These are phyloP conservation scores for Solanum paucissectum DNA, from an alignment of 257 asterid genomes.

Conservation along the genomic window DNA sequence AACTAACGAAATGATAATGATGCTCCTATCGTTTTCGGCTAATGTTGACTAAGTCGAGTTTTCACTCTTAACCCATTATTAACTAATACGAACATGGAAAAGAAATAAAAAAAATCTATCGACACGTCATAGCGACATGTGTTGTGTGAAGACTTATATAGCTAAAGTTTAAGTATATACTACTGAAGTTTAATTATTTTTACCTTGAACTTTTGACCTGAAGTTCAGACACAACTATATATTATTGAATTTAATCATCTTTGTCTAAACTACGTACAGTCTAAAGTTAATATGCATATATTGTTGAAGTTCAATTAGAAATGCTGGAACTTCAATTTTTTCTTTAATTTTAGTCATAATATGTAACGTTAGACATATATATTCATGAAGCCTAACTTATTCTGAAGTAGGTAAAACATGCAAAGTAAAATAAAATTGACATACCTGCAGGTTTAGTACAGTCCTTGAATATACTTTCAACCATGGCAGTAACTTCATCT, in stretches of 20 bases:
- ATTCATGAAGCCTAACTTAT: background rate
- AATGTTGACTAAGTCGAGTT: background rate
- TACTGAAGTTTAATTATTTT: background rate
- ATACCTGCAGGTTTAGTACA: conserved; percentile 12
- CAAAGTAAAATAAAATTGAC: background rate
- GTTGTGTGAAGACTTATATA: background rate
- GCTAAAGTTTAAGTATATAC: background rate
- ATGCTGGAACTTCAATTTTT: too few relatives aligned
- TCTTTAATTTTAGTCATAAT: background rate
- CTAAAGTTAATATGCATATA: too few relatives aligned
- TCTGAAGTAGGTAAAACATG: background rate
- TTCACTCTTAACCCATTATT: background rate
- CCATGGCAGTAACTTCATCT: conserved; percentile 79
- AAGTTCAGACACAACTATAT: background rate
- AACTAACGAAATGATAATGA: background rate
- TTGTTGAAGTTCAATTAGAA: background rate
- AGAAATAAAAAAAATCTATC: background rate
- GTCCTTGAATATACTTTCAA: conserved; percentile 49
- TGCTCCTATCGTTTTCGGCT: background rate
- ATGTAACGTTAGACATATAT: background rate
- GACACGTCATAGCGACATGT: background rate
- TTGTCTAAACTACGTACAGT: too few relatives aligned
- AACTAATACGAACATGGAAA: background rate
- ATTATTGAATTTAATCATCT: background rate
- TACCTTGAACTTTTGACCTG: background rate